Evolutionary conservation across 2,329 filamentous ascomycete species (phyloP).

Genomic region (Aureobasidium sp.): DNA sequence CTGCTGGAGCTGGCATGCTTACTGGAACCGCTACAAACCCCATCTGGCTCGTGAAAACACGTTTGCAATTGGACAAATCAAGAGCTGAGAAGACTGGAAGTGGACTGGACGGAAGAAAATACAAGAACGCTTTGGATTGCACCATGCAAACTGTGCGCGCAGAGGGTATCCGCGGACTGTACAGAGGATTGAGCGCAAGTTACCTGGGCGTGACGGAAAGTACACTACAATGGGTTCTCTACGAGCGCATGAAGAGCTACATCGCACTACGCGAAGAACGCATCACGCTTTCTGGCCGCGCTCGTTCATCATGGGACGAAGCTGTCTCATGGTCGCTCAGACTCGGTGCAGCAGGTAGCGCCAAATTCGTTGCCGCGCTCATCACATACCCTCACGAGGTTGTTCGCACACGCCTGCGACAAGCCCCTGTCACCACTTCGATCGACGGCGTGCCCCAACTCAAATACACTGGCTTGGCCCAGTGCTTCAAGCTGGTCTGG

Average conservation of each 20-base stretch:
- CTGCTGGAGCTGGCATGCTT: constrained; percentile 69
- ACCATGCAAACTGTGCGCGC: constrained; percentile 71
- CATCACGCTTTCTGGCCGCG: constrained; percentile 49
- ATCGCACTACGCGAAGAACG: constrained; percentile 58
- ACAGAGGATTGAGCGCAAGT: constrained; percentile 83
- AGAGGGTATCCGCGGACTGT: constrained; percentile 76
- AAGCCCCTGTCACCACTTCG: constrained; percentile 58
- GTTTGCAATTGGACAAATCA: constrained; percentile 85
- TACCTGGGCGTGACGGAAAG: constrained; percentile 88
- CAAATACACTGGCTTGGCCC: constrained; percentile 82
- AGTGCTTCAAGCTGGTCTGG: constrained; percentile 83
- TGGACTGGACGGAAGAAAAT: constrained; percentile 54
- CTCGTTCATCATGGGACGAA: constrained; percentile 64
- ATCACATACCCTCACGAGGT: constrained; percentile 92
- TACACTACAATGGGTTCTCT: constrained; percentile 87
- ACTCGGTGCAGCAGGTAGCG: constrained; percentile 68
- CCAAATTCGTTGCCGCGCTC: constrained; percentile 78
- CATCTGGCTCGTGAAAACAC: constrained; percentile 94
- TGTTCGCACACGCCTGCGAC: constrained; percentile 74
- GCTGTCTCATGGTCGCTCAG: constrained; percentile 74
- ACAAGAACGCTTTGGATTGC: constrained; percentile 85
- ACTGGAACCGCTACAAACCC: constrained; percentile 91
- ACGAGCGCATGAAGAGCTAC: constrained; percentile 82
- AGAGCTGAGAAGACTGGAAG: constrained; percentile 53
- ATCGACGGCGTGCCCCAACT: constrained; percentile 52